Percentiles rank a stretch among this genome's conserved stretches.
phyloP scores from a whole-genome alignment of 176 grass and related monocot genomes.

The Raddia distichophylla region DNA sequence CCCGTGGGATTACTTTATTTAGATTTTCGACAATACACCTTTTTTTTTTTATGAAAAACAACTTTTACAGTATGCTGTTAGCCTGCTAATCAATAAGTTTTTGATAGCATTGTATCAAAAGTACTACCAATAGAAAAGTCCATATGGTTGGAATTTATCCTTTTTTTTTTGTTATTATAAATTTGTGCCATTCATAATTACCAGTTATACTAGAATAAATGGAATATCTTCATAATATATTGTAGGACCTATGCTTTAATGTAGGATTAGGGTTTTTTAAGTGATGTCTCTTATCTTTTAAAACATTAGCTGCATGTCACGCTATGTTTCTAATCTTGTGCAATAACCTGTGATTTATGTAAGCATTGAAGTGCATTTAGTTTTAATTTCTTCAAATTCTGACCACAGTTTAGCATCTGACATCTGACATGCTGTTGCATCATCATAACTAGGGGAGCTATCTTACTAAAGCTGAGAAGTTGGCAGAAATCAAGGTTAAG shows the following conservation, averaged over 20 bases:
- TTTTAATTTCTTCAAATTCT: conserved; percentile 1
- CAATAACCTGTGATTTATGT: background rate
- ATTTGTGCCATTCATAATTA: background rate
- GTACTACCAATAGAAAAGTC: background rate
- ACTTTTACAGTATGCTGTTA: background rate
- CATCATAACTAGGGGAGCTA: conserved; percentile 65
- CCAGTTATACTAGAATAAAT: conserved; percentile 11
- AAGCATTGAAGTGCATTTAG: background rate
- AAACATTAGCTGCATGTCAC: conserved; percentile 10
- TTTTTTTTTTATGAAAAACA: background rate
- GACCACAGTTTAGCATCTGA: background rate
- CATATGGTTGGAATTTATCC: background rate
- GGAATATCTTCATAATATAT: background rate
- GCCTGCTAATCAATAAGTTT: background rate
- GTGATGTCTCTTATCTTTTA: conserved; percentile 17
- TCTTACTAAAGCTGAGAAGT: conserved; percentile 71
- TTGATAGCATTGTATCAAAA: background rate
- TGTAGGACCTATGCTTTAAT: background rate
- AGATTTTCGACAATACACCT: background rate
- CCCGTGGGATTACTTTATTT: conserved; percentile 1
- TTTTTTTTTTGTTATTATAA: background rate
- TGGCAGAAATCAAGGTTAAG: conserved; percentile 71
- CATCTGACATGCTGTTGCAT: background rate
- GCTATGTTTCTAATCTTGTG: conserved; percentile 1
- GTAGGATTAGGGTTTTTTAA: background rate